Percentiles rank a stretch among this genome's conserved stretches.
These are phyloP conservation scores for Euphorbia tirucalli DNA, from an alignment of 345 rosid species.

Conservation along the genomic window DNA sequence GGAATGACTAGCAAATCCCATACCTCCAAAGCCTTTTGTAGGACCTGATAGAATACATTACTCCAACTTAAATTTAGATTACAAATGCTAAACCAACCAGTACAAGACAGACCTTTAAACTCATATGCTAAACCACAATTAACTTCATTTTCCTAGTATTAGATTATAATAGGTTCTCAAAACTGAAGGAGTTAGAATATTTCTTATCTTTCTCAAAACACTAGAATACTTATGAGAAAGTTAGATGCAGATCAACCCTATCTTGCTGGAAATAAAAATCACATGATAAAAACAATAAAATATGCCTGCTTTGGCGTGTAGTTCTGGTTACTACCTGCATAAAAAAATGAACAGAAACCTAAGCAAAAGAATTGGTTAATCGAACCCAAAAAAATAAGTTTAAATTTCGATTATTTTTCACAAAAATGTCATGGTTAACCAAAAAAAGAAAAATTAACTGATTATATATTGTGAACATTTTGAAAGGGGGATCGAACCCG, in stretches of 20 bases:
- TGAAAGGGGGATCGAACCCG: neutral
- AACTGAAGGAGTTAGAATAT: neutral
- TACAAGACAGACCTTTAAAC: neutral
- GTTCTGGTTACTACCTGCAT: no score
- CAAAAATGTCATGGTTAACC: no score
- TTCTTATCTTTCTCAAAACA: neutral
- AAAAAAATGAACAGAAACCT: no score
- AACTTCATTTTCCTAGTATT: neutral
- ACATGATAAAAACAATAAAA: no score
- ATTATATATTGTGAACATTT: no score
- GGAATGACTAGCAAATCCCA: slow-evolving; percentile 93
- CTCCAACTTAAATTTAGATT: slow-evolving; percentile 4
- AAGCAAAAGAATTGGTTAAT: neutral
- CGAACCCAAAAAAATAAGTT: neutral
- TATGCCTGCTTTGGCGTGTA: neutral
- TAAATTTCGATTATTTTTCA: no score
- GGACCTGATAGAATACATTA: slow-evolving; percentile 50
- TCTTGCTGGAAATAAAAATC: neutral
- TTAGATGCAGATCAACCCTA: neutral
- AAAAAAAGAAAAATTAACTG: no score
- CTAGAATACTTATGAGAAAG: neutral
- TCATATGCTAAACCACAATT: neutral
- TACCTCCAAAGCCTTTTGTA: slow-evolving; percentile 89
- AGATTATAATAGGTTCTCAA: neutral
- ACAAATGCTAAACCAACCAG: slow-evolving; percentile 5